Conservation (phyloP, 129 eudicot genomes). For the Smallanthus sonchifolius region DNA sequence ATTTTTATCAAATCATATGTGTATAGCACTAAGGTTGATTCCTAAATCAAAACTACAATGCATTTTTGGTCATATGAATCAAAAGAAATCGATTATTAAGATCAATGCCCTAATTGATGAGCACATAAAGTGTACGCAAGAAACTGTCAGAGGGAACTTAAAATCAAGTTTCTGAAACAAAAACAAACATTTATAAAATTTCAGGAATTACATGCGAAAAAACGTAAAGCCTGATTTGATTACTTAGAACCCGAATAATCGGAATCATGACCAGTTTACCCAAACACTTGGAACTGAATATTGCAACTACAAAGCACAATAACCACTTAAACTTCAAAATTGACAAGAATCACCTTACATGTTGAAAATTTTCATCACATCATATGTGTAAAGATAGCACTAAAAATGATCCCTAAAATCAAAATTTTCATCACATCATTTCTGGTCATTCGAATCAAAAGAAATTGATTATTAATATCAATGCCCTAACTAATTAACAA, state of each 20-base stretch:
- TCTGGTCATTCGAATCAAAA: background rate
- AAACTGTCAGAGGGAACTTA: conserved; percentile 87
- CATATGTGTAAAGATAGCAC: background rate
- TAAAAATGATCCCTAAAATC: background rate
- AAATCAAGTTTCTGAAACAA: conserved; percentile 78
- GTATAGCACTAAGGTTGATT: background rate
- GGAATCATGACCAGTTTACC: background rate
- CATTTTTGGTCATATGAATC: background rate
- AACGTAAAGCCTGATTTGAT: background rate
- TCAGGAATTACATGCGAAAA: background rate
- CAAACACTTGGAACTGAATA: background rate
- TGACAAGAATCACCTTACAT: background rate
- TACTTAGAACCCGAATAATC: background rate
- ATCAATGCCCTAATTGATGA: conserved; percentile 77
- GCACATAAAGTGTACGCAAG: conserved; percentile 87
- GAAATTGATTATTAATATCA: background rate
- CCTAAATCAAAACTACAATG: background rate
- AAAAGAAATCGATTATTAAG: background rate
- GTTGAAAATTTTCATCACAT: background rate
- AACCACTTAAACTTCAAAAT: background rate
- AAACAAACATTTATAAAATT: background rate
- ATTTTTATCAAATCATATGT: background rate
- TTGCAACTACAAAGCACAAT: background rate
- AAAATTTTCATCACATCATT: background rate
- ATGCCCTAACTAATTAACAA: no score